Conservation (phyloP, 176 grass and related monocot genomes). For the Cocos nucifera region DNA sequence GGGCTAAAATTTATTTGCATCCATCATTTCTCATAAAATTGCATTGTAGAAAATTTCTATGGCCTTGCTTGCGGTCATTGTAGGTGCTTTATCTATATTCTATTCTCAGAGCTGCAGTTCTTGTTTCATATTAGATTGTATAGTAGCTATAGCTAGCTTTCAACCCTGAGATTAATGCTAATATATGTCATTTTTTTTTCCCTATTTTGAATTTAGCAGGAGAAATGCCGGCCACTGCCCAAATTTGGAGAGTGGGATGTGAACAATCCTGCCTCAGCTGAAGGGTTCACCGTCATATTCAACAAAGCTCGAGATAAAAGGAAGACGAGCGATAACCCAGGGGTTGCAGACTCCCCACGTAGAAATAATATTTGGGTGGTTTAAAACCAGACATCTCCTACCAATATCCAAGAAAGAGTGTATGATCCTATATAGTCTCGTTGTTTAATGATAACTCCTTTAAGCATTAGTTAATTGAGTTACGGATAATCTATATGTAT, state of each 20-base stretch:
- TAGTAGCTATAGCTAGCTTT: too few species aligned
- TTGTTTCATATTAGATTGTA: background rate
- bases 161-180: too few species aligned
- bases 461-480: too few species aligned
- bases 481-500: too few species aligned
- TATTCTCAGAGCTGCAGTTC: background rate
- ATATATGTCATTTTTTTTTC: background rate
- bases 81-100: too few species aligned
- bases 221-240: constrained; percentile 31
- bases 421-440: too few species aligned
- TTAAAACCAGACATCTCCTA: constrained; percentile 20
- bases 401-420: constrained; percentile 28
- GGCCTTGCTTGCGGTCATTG: too few species aligned
- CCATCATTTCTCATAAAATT: too few species aligned
- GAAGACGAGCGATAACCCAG: constrained; percentile 17
- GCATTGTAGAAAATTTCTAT: too few species aligned
- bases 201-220: constrained; percentile 6
- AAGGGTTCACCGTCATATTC: constrained; percentile 47
- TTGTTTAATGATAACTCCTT: background rate
- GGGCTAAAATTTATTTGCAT: too few species aligned
- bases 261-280: constrained; percentile 41
- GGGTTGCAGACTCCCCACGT: background rate
- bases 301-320: constrained; percentile 41
- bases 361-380: constrained; percentile 17
- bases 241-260: constrained; percentile 52